Evolutionary conservation across 495 filamentous ascomycete species (phyloP).

Genomic region (Penicillium atrosanguineum): DNA sequence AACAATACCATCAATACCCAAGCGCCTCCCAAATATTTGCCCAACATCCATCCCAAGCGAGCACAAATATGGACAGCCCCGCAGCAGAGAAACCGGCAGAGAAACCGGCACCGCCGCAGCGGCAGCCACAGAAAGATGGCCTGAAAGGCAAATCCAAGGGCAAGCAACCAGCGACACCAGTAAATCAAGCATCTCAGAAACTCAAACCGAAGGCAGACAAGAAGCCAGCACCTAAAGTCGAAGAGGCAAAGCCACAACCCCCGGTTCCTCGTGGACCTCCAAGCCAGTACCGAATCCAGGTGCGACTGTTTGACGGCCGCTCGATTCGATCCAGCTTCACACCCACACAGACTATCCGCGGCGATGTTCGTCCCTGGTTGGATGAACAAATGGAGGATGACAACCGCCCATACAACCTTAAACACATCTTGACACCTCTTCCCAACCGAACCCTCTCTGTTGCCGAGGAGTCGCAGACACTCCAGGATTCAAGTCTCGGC

Average conservation of each 20-base stretch:
- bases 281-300: constrained; percentile 62
- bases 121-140: constrained; percentile 5
- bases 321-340: constrained; percentile 72
- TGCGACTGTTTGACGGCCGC: constrained; percentile 81
- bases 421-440: constrained; percentile 74
- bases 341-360: constrained; percentile 58
- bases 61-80: constrained; percentile 5
- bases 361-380: constrained; percentile 74
- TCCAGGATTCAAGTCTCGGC: constrained; percentile 64
- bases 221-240: background rate
- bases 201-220: constrained; percentile 14
- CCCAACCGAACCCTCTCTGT: constrained; percentile 71
- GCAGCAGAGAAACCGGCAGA: background rate
- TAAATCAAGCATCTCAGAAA: constrained; percentile 7
- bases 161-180: constrained; percentile 7
- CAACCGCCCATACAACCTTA: constrained; percentile 72
- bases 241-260: constrained; percentile 13
- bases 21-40: background rate
- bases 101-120: constrained; percentile 5
- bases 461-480: constrained; percentile 66
- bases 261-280: constrained; percentile 25
- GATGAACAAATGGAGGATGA: constrained; percentile 52
- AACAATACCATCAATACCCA: background rate
- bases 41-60: background rate
- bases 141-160: constrained; percentile 4